Conservation (phyloP, 2,329 filamentous ascomycete species). For the Cercospora beticola region DNA sequence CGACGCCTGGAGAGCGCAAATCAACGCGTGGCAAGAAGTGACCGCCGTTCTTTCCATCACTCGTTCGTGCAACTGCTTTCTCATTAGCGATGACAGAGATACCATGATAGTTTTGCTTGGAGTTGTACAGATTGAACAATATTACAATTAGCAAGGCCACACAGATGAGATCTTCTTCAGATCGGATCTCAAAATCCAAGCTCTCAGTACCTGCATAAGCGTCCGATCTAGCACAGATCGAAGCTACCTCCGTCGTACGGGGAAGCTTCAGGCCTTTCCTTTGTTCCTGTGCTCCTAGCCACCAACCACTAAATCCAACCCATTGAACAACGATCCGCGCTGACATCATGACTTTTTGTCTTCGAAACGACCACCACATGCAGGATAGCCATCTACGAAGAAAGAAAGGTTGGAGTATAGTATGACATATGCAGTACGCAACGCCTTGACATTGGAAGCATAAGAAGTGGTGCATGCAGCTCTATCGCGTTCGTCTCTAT, state of each 20-base stretch:
- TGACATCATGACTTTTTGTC: slow-evolving; percentile 5
- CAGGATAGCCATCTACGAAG: background rate
- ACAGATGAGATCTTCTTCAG: background rate
- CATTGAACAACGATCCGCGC: slow-evolving; percentile 4
- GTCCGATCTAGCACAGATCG: background rate
- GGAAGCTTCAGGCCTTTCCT: background rate
- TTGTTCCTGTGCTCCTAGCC: background rate
- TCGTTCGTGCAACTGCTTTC: background rate
- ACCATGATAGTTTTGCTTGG: background rate
- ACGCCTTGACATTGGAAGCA: background rate
- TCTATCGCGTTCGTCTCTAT: too few relatives aligned
- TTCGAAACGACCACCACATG: background rate
- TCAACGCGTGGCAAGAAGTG: slow-evolving; percentile 25
- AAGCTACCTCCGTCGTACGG: background rate
- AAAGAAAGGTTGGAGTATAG: background rate
- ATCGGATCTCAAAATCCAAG: background rate
- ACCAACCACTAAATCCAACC: background rate
- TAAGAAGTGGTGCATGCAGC: background rate
- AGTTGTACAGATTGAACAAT: background rate
- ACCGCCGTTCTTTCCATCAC: background rate
- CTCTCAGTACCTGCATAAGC: slow-evolving; percentile 4
- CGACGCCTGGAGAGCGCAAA: slow-evolving; percentile 23
- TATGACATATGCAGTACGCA: background rate
- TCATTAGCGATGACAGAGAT: slow-evolving; percentile 3
- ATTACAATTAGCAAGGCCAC: background rate